A percentile compares a stretch with the other conserved stretches of the same genome.
Conservation (phyloP, 2,329 filamentous ascomycete genomes). For the Stromatinia cepivora region DNA sequence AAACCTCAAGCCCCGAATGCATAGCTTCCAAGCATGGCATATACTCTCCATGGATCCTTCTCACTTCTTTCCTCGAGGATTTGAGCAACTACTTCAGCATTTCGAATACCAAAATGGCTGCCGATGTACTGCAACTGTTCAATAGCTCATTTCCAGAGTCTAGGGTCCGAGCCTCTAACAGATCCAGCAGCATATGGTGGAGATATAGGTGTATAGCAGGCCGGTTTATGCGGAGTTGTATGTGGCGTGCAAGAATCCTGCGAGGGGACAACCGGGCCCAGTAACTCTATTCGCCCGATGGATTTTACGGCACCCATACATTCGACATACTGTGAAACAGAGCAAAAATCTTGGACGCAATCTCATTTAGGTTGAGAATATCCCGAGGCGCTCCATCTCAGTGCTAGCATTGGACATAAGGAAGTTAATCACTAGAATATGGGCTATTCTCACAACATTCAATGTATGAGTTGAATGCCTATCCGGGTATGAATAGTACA, state of each 20-base stretch:
- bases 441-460: conserved; percentile 23
- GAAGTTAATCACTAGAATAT: conserved; percentile 24
- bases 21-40: conserved; percentile 29
- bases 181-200: conserved; percentile 25
- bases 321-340: conserved; percentile 26
- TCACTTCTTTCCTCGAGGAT: conserved; percentile 20
- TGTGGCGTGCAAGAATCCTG: neutral
- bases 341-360: conserved; percentile 22
- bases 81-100: conserved; percentile 28
- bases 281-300: neutral
- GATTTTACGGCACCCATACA: conserved; percentile 12
- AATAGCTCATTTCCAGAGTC: conserved; percentile 22
- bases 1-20: conserved; percentile 23
- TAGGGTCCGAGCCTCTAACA: conserved; percentile 1
- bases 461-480: conserved; percentile 25
- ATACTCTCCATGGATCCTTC: conserved; percentile 23
- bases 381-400: neutral
- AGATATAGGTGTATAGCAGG: conserved; percentile 27
- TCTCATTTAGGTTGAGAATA: conserved; percentile 15
- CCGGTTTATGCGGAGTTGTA: neutral
- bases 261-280: neutral
- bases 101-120: conserved; percentile 27
- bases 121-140: conserved; percentile 24
- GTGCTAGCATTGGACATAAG: neutral
- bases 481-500: conserved; percentile 21